Conservation (phyloP, 176 grass and related monocot species). For the Rhipidocladum racemiflorum region DNA sequence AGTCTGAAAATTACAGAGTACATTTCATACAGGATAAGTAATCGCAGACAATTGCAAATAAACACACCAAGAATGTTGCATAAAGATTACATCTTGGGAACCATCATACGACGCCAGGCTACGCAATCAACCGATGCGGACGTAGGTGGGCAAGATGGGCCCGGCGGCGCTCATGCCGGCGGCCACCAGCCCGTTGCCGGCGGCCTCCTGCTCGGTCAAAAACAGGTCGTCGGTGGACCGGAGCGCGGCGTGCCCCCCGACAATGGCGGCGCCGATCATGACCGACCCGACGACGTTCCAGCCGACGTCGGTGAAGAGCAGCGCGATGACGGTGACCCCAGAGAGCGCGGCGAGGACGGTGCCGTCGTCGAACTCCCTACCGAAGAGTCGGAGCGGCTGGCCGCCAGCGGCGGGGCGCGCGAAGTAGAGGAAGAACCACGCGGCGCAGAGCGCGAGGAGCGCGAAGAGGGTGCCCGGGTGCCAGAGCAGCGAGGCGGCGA, state of each 20-base stretch:
- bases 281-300: constrained; percentile 70
- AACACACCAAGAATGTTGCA: background rate
- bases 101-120: background rate
- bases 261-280: constrained; percentile 48
- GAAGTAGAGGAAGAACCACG: constrained; percentile 97
- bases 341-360: constrained; percentile 72
- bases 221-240: constrained; percentile 83
- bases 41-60: background rate
- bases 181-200: constrained; percentile 56
- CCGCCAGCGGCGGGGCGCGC: constrained; percentile 32
- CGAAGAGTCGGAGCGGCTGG: constrained; percentile 59
- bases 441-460: constrained; percentile 53
- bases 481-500: constrained; percentile 69
- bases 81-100: background rate
- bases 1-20: constrained; percentile 24
- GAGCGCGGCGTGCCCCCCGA: constrained; percentile 56
- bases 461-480: constrained; percentile 69
- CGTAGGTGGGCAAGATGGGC: constrained; percentile 48
- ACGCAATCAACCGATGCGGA: constrained; percentile 44
- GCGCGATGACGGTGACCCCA: constrained; percentile 62
- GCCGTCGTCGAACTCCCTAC: constrained; percentile 73
- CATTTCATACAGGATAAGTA: background rate
- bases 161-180: constrained; percentile 28
- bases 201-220: constrained; percentile 74
- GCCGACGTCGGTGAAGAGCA: constrained; percentile 76